phyloP scores from a whole-genome alignment of 1,284 basidiomycete species.

The Cerrena zonata region DNA sequence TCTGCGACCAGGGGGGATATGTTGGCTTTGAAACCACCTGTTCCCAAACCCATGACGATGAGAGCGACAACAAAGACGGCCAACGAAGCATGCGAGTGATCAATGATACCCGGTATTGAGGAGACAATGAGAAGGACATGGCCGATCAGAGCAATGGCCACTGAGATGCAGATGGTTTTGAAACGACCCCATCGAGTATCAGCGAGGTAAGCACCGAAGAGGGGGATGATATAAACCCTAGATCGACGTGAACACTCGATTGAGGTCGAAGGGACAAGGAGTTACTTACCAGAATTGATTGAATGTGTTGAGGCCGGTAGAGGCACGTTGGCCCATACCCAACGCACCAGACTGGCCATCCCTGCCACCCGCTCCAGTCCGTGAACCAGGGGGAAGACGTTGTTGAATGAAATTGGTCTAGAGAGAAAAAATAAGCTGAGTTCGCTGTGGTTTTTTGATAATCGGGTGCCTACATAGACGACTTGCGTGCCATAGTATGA shows the following conservation, averaged over 20 bases:
- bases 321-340: slow-evolving; percentile 56
- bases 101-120: slow-evolving; percentile 67
- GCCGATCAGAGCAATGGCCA: slow-evolving; percentile 54
- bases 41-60: slow-evolving; percentile 59
- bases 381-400: slow-evolving; percentile 59
- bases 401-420: slow-evolving; percentile 73
- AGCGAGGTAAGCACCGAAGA: slow-evolving; percentile 69
- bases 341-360: slow-evolving; percentile 67
- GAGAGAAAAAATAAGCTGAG: background rate
- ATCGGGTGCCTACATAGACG: slow-evolving; percentile 50
- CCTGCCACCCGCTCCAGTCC: slow-evolving; percentile 57
- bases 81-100: slow-evolving; percentile 47
- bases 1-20: slow-evolving; percentile 77
- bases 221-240: slow-evolving; percentile 54
- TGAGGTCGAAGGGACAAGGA: background rate
- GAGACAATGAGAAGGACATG: slow-evolving; percentile 74
- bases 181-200: slow-evolving; percentile 71
- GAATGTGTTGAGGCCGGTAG: slow-evolving; percentile 65
- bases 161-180: slow-evolving; percentile 62
- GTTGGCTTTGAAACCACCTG: slow-evolving; percentile 80
- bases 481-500: slow-evolving; percentile 63
- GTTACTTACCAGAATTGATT: slow-evolving; percentile 50
- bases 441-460: no score
- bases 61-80: slow-evolving; percentile 63
- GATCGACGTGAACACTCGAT: slow-evolving; percentile 5